Percentiles rank a stretch among this genome's conserved stretches.
Evolutionary conservation across 768 basidiomycete genomes (phyloP).

Genomic region (Phylloporus sp.): DNA sequence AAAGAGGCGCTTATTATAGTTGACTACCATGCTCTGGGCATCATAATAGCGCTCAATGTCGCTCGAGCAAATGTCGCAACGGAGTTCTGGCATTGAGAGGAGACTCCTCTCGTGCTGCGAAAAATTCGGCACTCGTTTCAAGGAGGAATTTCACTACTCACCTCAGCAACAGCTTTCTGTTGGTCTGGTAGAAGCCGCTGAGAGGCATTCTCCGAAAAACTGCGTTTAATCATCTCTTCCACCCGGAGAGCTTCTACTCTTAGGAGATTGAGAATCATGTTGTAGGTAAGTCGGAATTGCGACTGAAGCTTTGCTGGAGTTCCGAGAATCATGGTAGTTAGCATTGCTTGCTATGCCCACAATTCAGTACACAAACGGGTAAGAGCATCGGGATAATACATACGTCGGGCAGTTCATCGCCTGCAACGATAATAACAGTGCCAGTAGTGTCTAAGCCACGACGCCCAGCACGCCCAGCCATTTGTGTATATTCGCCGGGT

Average conservation of each 20-base stretch:
- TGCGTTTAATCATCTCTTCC: conserved; percentile 99
- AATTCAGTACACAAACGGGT: not conserved
- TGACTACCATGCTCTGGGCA: conserved; percentile 53
- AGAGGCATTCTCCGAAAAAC: conserved; percentile 96
- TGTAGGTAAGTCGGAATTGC: conserved; percentile 96
- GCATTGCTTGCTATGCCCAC: conserved; percentile 66
- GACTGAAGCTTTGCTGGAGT: conserved; percentile 87
- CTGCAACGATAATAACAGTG: conserved; percentile 86
- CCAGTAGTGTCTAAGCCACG: conserved; percentile 94
- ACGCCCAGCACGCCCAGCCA: conserved; percentile 97
- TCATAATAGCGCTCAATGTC: conserved; percentile 82
- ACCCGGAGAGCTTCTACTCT: conserved; percentile 94
- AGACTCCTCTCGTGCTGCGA: conserved; percentile 68
- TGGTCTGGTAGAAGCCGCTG: conserved; percentile 91
- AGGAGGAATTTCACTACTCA: conserved; percentile 30
- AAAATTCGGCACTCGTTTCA: conserved; percentile 6
- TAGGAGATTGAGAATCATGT: conserved; percentile 96
- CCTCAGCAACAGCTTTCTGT: conserved; percentile 82
- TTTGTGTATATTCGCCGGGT: conserved; percentile 95
- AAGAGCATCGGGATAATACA: conserved; percentile 13
- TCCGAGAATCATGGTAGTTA: conserved; percentile 93
- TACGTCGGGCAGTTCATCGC: conserved; percentile 85
- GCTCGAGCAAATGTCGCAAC: conserved; percentile 60
- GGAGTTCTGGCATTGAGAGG: conserved; percentile 54
- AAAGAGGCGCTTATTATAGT: conserved; percentile 59